Evolutionary conservation across 768 basidiomycete species (phyloP).

Genomic region (Lactarius deliciosus): DNA sequence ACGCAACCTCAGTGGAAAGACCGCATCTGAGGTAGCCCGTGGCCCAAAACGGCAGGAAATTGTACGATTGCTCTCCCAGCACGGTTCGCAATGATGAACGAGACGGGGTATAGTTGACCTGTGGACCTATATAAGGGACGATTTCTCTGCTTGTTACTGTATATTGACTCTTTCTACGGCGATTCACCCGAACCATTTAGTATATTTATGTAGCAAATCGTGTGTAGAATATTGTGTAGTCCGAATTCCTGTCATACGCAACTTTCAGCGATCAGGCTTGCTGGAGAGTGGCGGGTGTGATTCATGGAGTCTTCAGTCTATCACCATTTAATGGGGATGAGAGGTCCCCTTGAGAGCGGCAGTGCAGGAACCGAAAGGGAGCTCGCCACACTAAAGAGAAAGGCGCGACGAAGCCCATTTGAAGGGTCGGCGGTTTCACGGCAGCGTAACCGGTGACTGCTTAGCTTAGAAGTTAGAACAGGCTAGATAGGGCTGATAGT

Average conservation of each 20-base stretch:
- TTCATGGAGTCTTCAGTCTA: too few species aligned
- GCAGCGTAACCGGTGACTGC: too few species aligned
- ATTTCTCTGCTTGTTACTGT: not conserved
- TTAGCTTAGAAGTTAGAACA: too few species aligned
- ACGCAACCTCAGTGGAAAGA: not conserved
- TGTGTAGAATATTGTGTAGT: not conserved
- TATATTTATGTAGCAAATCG: not conserved
- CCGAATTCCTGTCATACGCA: not conserved
- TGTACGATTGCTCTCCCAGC: not conserved
- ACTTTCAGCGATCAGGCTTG: not conserved
- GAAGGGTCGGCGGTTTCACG: too few species aligned
- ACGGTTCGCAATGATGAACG: not conserved
- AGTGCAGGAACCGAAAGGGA: not conserved
- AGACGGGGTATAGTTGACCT: too few species aligned
- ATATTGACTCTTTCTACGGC: not conserved
- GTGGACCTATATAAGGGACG: not conserved
- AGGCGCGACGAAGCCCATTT: too few species aligned
- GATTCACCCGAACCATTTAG: not conserved
- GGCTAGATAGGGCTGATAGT: too few species aligned
- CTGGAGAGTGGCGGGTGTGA: not conserved
- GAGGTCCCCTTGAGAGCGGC: not conserved
- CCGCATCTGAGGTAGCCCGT: not conserved
- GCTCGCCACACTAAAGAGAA: too few species aligned
- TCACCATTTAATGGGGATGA: not conserved
- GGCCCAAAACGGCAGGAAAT: not conserved